phyloP scores from a whole-genome alignment of 2,329 filamentous ascomycete genomes.

The Ophiostoma sp. region DNA sequence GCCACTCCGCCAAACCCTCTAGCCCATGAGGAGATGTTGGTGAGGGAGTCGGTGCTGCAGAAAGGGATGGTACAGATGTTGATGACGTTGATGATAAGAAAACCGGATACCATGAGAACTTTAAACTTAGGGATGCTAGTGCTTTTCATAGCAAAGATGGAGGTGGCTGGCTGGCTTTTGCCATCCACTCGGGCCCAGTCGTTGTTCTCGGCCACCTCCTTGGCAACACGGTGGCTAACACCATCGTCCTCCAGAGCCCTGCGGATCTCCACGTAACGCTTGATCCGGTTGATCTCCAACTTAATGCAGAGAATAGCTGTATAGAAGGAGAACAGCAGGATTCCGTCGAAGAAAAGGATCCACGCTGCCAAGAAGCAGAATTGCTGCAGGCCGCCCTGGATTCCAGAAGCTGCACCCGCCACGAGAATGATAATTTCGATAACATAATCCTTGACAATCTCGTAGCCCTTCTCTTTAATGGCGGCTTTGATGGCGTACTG shows the following conservation, averaged over 20 bases:
- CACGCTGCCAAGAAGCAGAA: constrained; percentile 98
- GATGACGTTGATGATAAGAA: constrained; percentile 81
- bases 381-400: constrained; percentile 91
- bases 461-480: constrained; percentile 86
- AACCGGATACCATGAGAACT: constrained; percentile 90
- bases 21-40: constrained; percentile 51
- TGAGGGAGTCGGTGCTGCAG: constrained; percentile 52
- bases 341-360: constrained; percentile 94
- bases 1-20: constrained; percentile 59
- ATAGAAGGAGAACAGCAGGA: constrained; percentile 95
- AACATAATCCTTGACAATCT: constrained; percentile 89
- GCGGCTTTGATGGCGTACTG: constrained; percentile 86
- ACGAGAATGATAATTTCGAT: constrained; percentile 86
- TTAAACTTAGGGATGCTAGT: constrained; percentile 96
- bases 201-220: constrained; percentile 85
- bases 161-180: constrained; percentile 47
- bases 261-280: constrained; percentile 86
- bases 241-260: constrained; percentile 96
- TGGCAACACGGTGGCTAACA: constrained; percentile 80
- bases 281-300: constrained; percentile 97
- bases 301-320: constrained; percentile 97
- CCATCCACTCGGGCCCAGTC: constrained; percentile 68
- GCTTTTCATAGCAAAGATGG: constrained; percentile 80
- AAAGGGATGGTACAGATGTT: constrained; percentile 91
- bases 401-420: constrained; percentile 82